Percentiles rank a stretch among this genome's conserved stretches.
phyloP scores from a whole-genome alignment of 805 yeast genomes.

The Wickerhamomyces subpelliculosus region DNA sequence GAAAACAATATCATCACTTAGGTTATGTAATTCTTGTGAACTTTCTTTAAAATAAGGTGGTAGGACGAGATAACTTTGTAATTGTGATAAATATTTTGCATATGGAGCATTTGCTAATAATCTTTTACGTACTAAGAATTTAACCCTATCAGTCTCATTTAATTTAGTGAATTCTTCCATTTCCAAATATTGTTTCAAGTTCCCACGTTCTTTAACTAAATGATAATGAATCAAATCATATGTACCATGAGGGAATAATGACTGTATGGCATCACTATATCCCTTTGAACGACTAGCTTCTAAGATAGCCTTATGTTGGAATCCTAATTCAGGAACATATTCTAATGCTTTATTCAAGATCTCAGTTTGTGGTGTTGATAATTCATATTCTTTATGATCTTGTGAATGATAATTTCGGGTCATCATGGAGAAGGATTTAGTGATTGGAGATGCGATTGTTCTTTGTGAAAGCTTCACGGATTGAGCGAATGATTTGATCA shows the following conservation, averaged over 20 bases:
- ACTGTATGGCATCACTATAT: slow-evolving; percentile 43
- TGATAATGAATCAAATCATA: slow-evolving; percentile 52
- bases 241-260: slow-evolving; percentile 36
- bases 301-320: slow-evolving; percentile 39
- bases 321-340: slow-evolving; percentile 46
- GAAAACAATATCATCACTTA: slow-evolving; percentile 79
- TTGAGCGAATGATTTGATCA: no score
- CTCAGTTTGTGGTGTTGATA: slow-evolving; percentile 30
- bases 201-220: slow-evolving; percentile 40
- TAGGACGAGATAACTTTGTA: slow-evolving; percentile 50
- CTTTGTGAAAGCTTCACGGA: not conserved
- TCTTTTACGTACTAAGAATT: slow-evolving; percentile 39
- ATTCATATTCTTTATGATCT: slow-evolving; percentile 20
- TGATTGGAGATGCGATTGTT: no score
- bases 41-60: slow-evolving; percentile 59
- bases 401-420: slow-evolving; percentile 22
- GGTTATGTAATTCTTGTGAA: slow-evolving; percentile 59
- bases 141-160: slow-evolving; percentile 36
- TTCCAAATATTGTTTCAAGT: slow-evolving; percentile 29
- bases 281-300: slow-evolving; percentile 41
- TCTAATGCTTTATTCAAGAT: slow-evolving; percentile 32
- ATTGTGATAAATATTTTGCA: slow-evolving; percentile 25
- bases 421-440: not conserved
- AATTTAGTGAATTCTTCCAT: slow-evolving; percentile 22
- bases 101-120: slow-evolving; percentile 36